Evolutionary conservation across 2,329 filamentous ascomycete species (phyloP).

Genomic region (Westerdykella ornata): DNA sequence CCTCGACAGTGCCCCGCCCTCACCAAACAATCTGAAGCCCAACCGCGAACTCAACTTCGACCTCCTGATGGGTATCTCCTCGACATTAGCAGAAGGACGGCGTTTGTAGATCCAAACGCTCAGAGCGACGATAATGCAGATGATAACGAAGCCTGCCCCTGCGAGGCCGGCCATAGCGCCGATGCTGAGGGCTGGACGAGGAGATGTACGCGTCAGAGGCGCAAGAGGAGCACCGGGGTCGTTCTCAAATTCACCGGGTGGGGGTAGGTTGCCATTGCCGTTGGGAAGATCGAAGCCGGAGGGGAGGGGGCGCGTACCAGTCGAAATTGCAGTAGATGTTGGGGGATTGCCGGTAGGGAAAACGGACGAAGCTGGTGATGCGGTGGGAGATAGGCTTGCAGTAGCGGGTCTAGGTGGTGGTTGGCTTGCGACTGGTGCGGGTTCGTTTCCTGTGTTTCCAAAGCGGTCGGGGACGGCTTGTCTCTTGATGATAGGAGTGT

Average conservation of each 20-base stretch:
- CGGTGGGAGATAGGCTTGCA: not conserved
- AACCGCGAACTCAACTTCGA: constrained; percentile 16
- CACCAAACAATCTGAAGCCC: constrained; percentile 13
- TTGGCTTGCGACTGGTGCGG: constrained; percentile 5
- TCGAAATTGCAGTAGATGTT: constrained; percentile 1
- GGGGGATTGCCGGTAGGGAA: constrained; percentile 1
- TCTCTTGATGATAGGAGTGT: not conserved
- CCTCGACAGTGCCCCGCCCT: constrained; percentile 1
- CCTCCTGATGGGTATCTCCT: constrained; percentile 18
- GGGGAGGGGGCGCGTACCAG: constrained; percentile 1
- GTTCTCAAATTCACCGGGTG: constrained; percentile 3
- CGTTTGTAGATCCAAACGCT: constrained; percentile 7
- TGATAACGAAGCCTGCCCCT: constrained; percentile 3
- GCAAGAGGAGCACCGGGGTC: not conserved
- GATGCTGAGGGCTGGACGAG: constrained; percentile 1
- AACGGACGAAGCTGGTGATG: not conserved
- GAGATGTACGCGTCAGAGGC: constrained; percentile 4
- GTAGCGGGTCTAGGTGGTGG: constrained; percentile 5
- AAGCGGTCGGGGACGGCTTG: constrained; percentile 20
- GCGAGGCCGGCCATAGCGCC: constrained; percentile 15
- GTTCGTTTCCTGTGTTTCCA: constrained; percentile 18
- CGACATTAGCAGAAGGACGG: constrained; percentile 7
- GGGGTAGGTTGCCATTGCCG: constrained; percentile 2
- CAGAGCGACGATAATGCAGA: constrained; percentile 8
- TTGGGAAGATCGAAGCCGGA: constrained; percentile 1